Base-by-base conservation (phyloP, 169 alveolate genomes). In the Cryptosporidium felis region DNA sequence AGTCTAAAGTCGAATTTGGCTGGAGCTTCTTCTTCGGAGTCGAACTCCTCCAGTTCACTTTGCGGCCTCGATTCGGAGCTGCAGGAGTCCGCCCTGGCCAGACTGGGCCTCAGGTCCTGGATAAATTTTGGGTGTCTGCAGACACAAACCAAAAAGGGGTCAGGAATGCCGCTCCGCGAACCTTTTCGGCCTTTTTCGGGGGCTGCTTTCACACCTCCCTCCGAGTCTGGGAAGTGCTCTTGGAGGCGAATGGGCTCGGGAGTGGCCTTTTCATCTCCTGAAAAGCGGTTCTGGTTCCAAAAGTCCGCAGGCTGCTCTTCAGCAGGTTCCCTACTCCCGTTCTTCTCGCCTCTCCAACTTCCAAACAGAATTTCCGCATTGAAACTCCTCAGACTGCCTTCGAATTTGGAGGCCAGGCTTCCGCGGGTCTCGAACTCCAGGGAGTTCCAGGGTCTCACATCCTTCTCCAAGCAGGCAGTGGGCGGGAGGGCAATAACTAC, bases 401-500 rank as follows among this genome's bases (percentile, higher is more conserved):
- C 62, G 36, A 65, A 65, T 47, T 3, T 8, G 36, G 49, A 26
- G n/a, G 26, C 42, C 14, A 36, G 34, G n/a, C n/a, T 44, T n/a
- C 51, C 51, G n/a, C 16, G 9, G 5, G 44, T 12, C 28, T n/a
- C 21, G 23, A 36, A 40, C 4, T 41, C 56, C 6, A 74, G 9
- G 36, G 67, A 49, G 14, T 74, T 74, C 46, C 49, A 74, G 4
- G 85, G 85, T 21, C 58, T 34, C 2, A 74, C 63, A 3, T 18
- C 6, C 3, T 49, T 26, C 5, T 53, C 47, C 38, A 74, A 16
- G 1, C 42, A 8, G 28, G 85, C 49, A 14, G 85, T 74, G 9
- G 41, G 38, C n/a, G 85, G 85, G 14, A 41, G 61, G 4, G 85
- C 85, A n/a, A 53, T 12, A 18, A 74, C 85, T 6, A 74, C 56